These are phyloP conservation scores for Penicillium aurantiogriseum DNA, from an alignment of 2,329 filamentous ascomycete genomes.

Conservation along the genomic window DNA sequence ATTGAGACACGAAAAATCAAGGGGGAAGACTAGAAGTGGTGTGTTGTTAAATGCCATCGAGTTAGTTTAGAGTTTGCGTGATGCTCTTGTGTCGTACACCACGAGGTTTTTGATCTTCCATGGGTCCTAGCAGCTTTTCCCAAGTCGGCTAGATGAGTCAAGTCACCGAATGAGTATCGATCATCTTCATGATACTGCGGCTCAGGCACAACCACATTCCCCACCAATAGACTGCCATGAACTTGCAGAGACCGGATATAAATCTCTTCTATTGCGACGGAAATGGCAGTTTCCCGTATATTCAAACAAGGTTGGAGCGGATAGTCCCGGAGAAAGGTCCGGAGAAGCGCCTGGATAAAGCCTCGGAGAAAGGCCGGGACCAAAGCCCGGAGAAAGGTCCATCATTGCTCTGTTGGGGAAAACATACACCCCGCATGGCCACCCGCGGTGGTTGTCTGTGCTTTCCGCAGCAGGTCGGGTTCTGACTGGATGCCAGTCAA, in stretches of 20 bases:
- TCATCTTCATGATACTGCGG: constrained; percentile 44
- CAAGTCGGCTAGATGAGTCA: constrained; percentile 38
- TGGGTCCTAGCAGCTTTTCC: constrained; percentile 24
- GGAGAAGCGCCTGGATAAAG: neutral
- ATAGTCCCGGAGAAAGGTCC: neutral
- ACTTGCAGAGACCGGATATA: constrained; percentile 47
- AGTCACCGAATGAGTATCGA: constrained; percentile 45
- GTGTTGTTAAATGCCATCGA: too few relatives aligned
- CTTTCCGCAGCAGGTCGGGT: neutral
- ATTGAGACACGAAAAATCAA: constrained; percentile 47
- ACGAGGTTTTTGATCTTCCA: neutral
- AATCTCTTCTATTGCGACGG: constrained; percentile 36
- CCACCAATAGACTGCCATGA: constrained; percentile 47
- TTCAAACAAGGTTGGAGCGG: neutral
- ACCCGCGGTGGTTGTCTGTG: neutral
- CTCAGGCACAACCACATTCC: constrained; percentile 45
- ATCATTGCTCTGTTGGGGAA: neutral
- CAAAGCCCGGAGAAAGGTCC: neutral
- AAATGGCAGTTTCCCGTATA: neutral
- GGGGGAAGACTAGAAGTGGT: constrained; percentile 33
- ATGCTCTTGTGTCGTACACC: constrained; percentile 19
- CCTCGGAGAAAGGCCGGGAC: neutral
- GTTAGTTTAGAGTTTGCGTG: constrained; percentile 25
- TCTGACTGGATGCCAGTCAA: neutral
- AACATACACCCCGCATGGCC: neutral